phyloP scores from a whole-genome alignment of 805 yeast species.

The Metschnikowia vanudenii region DNA sequence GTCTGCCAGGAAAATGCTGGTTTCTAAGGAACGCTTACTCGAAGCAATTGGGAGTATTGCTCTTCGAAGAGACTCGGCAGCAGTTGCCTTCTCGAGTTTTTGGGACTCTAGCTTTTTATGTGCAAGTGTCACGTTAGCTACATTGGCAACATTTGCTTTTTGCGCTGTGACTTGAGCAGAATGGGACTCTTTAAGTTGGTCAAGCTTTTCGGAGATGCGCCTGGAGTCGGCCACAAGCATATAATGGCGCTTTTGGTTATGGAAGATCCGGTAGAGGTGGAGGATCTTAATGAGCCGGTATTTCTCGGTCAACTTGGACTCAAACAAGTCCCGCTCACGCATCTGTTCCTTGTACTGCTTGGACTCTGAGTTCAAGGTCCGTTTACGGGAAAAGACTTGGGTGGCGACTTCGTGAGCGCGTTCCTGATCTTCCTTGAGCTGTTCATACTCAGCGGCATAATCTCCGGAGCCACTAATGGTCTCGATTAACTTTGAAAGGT shows the following conservation, averaged over 20 bases:
- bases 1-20: slow-evolving; percentile 47
- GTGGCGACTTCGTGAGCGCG: slow-evolving; percentile 63
- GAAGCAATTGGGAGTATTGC: slow-evolving; percentile 63
- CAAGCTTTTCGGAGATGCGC: slow-evolving; percentile 10
- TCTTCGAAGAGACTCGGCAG: slow-evolving; percentile 46
- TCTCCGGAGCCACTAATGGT: slow-evolving; percentile 81
- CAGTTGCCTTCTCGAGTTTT: slow-evolving; percentile 34
- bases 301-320: slow-evolving; percentile 51
- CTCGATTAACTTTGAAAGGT: slow-evolving; percentile 73
- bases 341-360: slow-evolving; percentile 77
- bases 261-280: slow-evolving; percentile 64
- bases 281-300: slow-evolving; percentile 45
- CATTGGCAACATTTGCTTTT: slow-evolving; percentile 34
- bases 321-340: slow-evolving; percentile 66
- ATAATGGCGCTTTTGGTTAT: slow-evolving; percentile 47
- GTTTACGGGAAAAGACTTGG: slow-evolving; percentile 62
- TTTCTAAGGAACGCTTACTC: slow-evolving; percentile 46
- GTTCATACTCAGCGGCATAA: slow-evolving; percentile 62
- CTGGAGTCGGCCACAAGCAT: slow-evolving; percentile 34
- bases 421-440: slow-evolving; percentile 60
- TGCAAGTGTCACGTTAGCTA: slow-evolving; percentile 46
- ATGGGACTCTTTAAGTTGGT: slow-evolving; percentile 23
- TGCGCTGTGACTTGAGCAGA: slow-evolving; percentile 28
- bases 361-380: slow-evolving; percentile 69
- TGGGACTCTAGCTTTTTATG: slow-evolving; percentile 40